Evolutionary conservation across 805 yeast genomes (phyloP).

Genomic region (Candida golubevii): DNA sequence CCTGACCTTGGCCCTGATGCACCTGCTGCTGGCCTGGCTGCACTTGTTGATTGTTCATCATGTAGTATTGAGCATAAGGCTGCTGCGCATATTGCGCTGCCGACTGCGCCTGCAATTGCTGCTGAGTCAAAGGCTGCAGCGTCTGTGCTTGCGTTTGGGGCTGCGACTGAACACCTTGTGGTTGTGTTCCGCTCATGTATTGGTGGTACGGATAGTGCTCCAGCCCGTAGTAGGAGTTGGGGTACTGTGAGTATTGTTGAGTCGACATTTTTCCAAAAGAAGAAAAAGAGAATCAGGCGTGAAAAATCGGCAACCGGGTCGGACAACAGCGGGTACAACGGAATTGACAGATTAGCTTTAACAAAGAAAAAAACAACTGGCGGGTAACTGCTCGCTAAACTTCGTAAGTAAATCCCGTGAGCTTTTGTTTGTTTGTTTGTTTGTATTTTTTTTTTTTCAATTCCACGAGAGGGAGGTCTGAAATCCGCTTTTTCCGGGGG

Average conservation of each 20-base stretch:
- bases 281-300: conserved; percentile 1
- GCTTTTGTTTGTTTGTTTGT: too few relatives aligned
- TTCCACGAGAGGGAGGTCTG: too few relatives aligned
- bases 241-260: conserved; percentile 19
- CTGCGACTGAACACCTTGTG: conserved; percentile 13
- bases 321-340: too few relatives aligned
- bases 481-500: too few relatives aligned
- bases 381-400: too few relatives aligned
- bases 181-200: conserved; percentile 17
- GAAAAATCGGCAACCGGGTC: too few relatives aligned
- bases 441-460: too few relatives aligned
- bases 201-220: conserved; percentile 20
- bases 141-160: conserved; percentile 9
- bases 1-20: conserved; percentile 6
- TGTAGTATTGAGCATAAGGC: conserved; percentile 18
- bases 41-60: conserved; percentile 14
- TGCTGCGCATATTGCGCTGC: conserved; percentile 17
- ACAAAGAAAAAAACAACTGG: too few relatives aligned
- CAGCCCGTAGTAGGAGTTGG: conserved; percentile 20
- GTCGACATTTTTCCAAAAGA: conserved; percentile 16
- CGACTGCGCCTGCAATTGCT: conserved; percentile 12
- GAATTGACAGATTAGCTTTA: too few relatives aligned
- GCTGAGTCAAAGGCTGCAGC: conserved; percentile 9
- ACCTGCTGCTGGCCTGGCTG: conserved; percentile 13
- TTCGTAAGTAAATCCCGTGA: too few relatives aligned